These are phyloP conservation scores for Russula compacta DNA, from an alignment of 768 basidiomycete species.

Conservation along the genomic window DNA sequence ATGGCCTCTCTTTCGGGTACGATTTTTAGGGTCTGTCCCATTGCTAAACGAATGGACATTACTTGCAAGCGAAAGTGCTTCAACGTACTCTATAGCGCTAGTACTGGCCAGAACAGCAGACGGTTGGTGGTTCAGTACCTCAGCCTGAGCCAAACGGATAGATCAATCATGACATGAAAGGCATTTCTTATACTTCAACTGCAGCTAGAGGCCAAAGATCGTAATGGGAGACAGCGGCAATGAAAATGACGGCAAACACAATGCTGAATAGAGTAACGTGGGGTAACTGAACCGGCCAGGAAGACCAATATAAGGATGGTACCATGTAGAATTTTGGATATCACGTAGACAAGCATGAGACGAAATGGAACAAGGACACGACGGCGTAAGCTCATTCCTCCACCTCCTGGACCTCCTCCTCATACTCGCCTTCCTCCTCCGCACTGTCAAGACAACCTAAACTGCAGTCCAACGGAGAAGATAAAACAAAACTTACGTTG, in stretches of 20 bases:
- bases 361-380: conserved; percentile 2
- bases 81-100: no score
- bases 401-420: conserved; percentile 60
- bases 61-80: no score
- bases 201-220: conserved; percentile 11
- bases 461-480: background rate
- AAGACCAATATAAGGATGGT: conserved; percentile 21
- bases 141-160: background rate
- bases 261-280: conserved; percentile 20
- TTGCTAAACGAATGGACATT: no score
- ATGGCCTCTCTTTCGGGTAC: no score
- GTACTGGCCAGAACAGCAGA: no score
- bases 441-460: conserved; percentile 36
- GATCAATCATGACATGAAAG: conserved; percentile 1
- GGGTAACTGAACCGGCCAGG: conserved; percentile 11
- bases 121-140: no score
- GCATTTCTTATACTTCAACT: conserved; percentile 18
- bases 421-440: conserved; percentile 85
- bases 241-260: conserved; percentile 14
- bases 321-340: conserved; percentile 21
- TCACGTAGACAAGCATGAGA: conserved; percentile 14
- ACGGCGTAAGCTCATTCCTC: conserved; percentile 31
- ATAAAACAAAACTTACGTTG: conserved; percentile 56
- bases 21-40: no score
- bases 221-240: background rate